Percentiles rank a stretch among this genome's conserved stretches.
Conservation (phyloP, 2,329 filamentous ascomycete species). For the Sphaceloma murrayae region DNA sequence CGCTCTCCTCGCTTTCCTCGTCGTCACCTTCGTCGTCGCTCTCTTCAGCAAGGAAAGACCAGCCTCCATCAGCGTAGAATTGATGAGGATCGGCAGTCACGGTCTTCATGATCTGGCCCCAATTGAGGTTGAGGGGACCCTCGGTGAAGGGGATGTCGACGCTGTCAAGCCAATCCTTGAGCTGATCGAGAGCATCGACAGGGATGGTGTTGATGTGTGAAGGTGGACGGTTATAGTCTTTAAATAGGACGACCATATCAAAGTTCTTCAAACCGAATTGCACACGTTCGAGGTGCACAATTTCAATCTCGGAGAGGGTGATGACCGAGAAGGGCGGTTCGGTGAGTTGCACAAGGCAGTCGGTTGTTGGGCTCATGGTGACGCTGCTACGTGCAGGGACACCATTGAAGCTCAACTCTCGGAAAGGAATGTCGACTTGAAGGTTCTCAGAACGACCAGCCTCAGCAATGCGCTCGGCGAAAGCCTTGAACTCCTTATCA, state of each 20-base stretch:
- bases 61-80: slow-evolving; percentile 92
- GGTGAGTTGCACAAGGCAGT: slow-evolving; percentile 92
- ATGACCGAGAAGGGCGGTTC: slow-evolving; percentile 95
- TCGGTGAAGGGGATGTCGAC: slow-evolving; percentile 92
- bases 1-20: slow-evolving; percentile 76
- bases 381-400: slow-evolving; percentile 94
- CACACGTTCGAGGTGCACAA: slow-evolving; percentile 92
- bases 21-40: slow-evolving; percentile 73
- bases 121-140: slow-evolving; percentile 94
- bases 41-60: slow-evolving; percentile 82
- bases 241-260: slow-evolving; percentile 96
- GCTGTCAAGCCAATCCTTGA: slow-evolving; percentile 95
- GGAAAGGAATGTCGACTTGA: slow-evolving; percentile 92
- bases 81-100: slow-evolving; percentile 86
- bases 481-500: slow-evolving; percentile 90
- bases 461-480: slow-evolving; percentile 95
- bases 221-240: slow-evolving; percentile 84
- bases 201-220: slow-evolving; percentile 97
- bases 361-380: slow-evolving; percentile 88
- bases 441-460: slow-evolving; percentile 84
- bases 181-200: slow-evolving; percentile 83
- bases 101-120: slow-evolving; percentile 99
- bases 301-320: slow-evolving; percentile 89
- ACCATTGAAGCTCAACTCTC: slow-evolving; percentile 92
- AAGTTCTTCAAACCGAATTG: slow-evolving; percentile 97